phyloP scores from a whole-genome alignment of 192 early-diverging fungal genomes.

The Paraglomus brasilianum region DNA sequence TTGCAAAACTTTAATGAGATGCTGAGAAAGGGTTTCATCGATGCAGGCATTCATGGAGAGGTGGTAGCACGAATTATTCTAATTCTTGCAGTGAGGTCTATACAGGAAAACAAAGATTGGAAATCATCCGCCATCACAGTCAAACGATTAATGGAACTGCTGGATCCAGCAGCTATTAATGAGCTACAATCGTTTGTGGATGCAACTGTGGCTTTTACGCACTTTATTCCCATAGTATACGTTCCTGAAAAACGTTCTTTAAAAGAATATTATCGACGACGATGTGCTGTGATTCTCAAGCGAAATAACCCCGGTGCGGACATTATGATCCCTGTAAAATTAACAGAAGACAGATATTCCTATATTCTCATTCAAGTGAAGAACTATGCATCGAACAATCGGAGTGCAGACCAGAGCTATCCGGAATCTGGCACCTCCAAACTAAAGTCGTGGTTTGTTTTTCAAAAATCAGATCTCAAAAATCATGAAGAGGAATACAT shows the following conservation, averaged over 20 bases:
- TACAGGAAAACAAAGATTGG: not conserved
- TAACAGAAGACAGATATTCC: too few species aligned
- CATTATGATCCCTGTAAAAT: constrained; percentile 7
- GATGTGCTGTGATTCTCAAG: constrained; percentile 16
- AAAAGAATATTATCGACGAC: not conserved
- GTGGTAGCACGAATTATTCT: constrained; percentile 6
- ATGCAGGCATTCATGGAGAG: too few species aligned
- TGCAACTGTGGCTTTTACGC: constrained; percentile 2
- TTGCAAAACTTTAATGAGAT: too few species aligned
- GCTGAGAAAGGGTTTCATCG: too few species aligned
- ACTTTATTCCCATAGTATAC: not conserved
- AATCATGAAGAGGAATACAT: too few species aligned
- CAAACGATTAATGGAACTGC: not conserved
- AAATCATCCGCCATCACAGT: not conserved
- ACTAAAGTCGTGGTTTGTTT: too few species aligned
- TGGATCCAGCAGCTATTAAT: too few species aligned
- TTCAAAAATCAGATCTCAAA: too few species aligned
- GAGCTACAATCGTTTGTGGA: not conserved
- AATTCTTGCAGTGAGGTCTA: not conserved
- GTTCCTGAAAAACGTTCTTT: not conserved
- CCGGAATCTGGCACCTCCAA: too few species aligned
- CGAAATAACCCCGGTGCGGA: constrained; percentile 22
- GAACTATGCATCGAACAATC: too few species aligned
- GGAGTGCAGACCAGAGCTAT: too few species aligned
- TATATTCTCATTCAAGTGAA: too few species aligned